Percentiles rank a stretch among this genome's conserved stretches.
Conservation (phyloP, 352 stramenopile genomes). For the Globisporangium polare region DNA sequence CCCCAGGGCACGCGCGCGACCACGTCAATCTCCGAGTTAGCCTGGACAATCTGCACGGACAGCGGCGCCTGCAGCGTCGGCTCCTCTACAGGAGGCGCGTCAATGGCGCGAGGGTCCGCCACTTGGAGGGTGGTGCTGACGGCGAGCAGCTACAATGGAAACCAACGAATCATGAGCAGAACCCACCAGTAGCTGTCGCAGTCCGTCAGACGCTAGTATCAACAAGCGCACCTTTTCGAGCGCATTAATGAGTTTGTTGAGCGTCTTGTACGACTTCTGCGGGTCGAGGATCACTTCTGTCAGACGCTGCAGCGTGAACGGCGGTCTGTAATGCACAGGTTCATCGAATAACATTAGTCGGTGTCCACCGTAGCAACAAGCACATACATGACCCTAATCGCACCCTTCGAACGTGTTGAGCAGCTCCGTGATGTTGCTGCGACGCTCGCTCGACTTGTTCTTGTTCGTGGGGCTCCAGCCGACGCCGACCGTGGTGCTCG, state of each 20-base stretch:
- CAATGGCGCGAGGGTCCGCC: conserved; percentile 43
- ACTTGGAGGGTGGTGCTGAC: conserved; percentile 68
- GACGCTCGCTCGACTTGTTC: conserved; percentile 42
- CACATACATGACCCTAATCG: too few species aligned
- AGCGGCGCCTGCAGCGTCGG: conserved; percentile 7
- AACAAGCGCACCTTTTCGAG: conserved; percentile 56
- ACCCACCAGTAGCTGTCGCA: neutral
- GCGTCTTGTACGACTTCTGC: conserved; percentile 62
- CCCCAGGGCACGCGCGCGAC: conserved; percentile 47
- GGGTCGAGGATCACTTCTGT: conserved; percentile 76
- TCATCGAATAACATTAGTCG: neutral
- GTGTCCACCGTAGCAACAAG: neutral
- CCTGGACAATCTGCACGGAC: conserved; percentile 19
- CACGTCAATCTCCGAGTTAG: conserved; percentile 29
- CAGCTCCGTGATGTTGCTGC: conserved; percentile 49
- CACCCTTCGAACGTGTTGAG: conserved; percentile 61
- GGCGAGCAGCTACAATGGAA: conserved; percentile 35
- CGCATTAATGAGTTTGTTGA: conserved; percentile 78
- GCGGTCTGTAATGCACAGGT: conserved; percentile 29
- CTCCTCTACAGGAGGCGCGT: neutral
- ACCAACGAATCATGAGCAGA: neutral
- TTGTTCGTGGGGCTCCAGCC: conserved; percentile 52
- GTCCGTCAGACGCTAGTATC: neutral
- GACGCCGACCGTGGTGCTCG: conserved; percentile 22
- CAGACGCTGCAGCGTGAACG: conserved; percentile 80